These are phyloP conservation scores for Pichia inconspicua DNA, from an alignment of 1,139 yeast species.

Conservation along the genomic window DNA sequence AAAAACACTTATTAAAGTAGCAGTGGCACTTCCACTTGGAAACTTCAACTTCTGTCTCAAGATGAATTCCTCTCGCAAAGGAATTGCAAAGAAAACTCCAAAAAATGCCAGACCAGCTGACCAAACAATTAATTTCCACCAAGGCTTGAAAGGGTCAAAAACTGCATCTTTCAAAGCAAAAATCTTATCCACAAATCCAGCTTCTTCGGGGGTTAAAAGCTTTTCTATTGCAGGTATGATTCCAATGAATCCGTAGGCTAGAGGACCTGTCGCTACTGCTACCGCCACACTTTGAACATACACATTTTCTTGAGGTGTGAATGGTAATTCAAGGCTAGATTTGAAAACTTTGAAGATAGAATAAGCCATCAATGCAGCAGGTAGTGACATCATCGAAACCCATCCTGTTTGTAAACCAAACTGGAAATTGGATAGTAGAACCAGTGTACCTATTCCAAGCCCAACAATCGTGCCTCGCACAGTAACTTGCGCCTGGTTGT, in stretches of 20 bases:
- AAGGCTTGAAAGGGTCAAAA: conserved; percentile 16
- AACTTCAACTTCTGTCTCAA: conserved; percentile 79
- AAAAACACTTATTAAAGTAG: conserved; percentile 79
- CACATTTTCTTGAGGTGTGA: conserved; percentile 89
- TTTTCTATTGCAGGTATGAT: conserved; percentile 96
- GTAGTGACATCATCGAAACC: conserved; percentile 99
- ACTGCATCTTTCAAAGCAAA: conserved; percentile 1
- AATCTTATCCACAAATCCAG: conserved; percentile 39
- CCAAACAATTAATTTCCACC: conserved; percentile 65
- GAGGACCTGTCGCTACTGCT: conserved; percentile 95
- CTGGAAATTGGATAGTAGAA: conserved; percentile 82
- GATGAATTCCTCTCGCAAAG: conserved; percentile 77
- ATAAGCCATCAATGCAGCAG: conserved; percentile 83
- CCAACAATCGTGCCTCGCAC: conserved; percentile 68
- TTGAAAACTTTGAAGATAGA: conserved; percentile 60
- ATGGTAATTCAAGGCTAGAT: conserved; percentile 32
- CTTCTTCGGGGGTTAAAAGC: conserved; percentile 68
- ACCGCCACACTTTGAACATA: conserved; percentile 88
- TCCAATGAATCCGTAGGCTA: conserved; percentile 91
- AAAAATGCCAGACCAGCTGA: conserved; percentile 79
- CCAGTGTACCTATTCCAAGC: conserved; percentile 67
- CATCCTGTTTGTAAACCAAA: conserved; percentile 97
- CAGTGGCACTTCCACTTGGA: conserved; percentile 96
- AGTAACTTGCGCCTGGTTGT: conserved; percentile 55
- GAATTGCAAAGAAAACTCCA: conserved; percentile 93